Base-by-base conservation (phyloP, 2,329 filamentous ascomycete species). In the Hyphodiscus sp. region DNA sequence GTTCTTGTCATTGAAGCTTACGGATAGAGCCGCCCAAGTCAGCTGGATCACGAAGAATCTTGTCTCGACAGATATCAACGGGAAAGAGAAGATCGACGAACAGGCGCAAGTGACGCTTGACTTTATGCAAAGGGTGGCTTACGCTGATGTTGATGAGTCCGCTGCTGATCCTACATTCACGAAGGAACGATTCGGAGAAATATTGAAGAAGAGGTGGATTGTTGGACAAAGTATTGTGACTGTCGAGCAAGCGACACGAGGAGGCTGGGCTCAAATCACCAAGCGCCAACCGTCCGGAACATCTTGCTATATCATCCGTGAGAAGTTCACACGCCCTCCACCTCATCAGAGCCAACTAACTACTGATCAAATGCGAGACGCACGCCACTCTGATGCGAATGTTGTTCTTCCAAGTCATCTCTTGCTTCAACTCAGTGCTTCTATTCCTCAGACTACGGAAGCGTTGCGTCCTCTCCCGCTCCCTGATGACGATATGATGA, bases 41-140 rank as follows among this genome's bases (percentile, higher is more conserved):
- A 83, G 84, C 26, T 96, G 90, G 89, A 96, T 99, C 59, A 86
- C 88, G 11, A 90, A 86, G 65, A 90, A 90, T 59, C 77, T 99
- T 13, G 76, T 81, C 10, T 91, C 92, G 62, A 86, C 80, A 9
- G 89, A 96, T 64, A 79, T 81, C 20, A 81, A 86, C 54, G 89
- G 90, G 16, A 82, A 81, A 42, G 83, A 89, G 52, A 82, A 80
- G 47, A 81, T 91, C 33, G 92, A 97, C 67, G 92, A 99, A 68
- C 92, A 96, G 69, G 92, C 91, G 5, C 81, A 95, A 61, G 91
- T 95, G 33, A 94, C 94, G 9, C 83, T 97, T 51, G 94, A 99
- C 69, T 90, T 97, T 70, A 91, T 96, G 86, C 90, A 94, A 67
- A 80, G 91, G 63, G 87, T 91, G 18, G 84, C 90, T 1, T 96